Base-by-base conservation (phyloP, 2,329 filamentous ascomycete species). In the Penicillium sp. region DNA sequence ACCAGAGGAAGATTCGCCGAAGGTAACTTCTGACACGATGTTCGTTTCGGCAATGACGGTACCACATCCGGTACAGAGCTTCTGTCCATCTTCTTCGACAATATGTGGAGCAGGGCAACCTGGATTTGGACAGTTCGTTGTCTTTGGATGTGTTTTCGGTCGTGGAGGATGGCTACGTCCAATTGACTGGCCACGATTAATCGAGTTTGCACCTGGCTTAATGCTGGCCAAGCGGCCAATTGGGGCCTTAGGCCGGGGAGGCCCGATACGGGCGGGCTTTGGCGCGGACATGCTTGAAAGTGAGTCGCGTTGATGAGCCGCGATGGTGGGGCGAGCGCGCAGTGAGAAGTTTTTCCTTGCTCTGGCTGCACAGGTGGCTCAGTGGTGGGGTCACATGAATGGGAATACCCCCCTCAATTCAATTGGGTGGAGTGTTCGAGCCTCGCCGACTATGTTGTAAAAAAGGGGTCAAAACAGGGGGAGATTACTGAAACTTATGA, bases 1-100 rank as follows among this genome's bases (percentile, higher is more conserved):
- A 68, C 95, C 95, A 33, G 86, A 87, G 0, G 90, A 86, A 27
- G 87, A 89, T 78, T 99, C 93, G 63, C 92, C 92, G 70, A 98
- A 99, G 22, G 88, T 88, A 60, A 98, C 86, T 74, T 99, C 95
- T 49, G 91, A 86, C 57, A 97, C 93, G 61, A 98, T 96, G 69
- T 96, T 92, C 71, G 87, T 88, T 70, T 96, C 90, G 65, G 90
- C 88, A 55, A 93, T 85, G 64, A 96, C 86, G 58, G 86, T 88
- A 82, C 92, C 93, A 74, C 95, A 98, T 47, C 86, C 89, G 59
- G 87, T 85, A 76, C 95, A 98, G 64, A 90, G 81, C 61, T 79
- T 77, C 58, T 79, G 71, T 16, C 76, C 76, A 55, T 79, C 77
- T 65, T 79, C 76, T 55, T 77, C 75, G 42, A 78, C 73, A 35